Base-by-base conservation (phyloP, 192 early-diverging fungal species). In the Coemansia sp. region DNA sequence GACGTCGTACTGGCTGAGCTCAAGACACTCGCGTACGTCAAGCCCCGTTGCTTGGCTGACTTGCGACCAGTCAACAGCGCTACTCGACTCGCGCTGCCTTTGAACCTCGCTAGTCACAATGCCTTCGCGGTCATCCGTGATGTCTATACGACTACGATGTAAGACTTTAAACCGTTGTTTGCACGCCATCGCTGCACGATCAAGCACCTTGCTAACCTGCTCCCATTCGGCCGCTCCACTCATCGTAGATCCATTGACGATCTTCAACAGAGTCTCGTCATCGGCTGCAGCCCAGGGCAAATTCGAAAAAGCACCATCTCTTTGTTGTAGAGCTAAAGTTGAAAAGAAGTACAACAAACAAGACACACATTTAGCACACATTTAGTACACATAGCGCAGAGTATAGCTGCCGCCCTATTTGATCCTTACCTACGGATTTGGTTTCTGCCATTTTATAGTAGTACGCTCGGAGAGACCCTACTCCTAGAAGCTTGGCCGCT, bases 21-120 rank as follows among this genome's bases (percentile, higher is more conserved):
- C 71, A 23, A 73, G 17, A 14, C 71, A 73, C 25, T 55, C 36
- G 36, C 8, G 59, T 31, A 39, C 34, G n/a, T 32, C 37, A 1
- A 66, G 36, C 0, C 44, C 45, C 11, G 58, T 38, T 5, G 58
- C 42, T 37, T 39, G 14, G 37, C 45, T 39, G 12, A 67, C 31
- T 11, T 32, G 12, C 1, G 37, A 21, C 71, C 71, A 73, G 23
- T 73, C 71, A 21, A 67, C 60, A 5, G 9, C 14, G 25, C n/a
- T 7, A 23, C 12, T 17, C 0, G 37, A 23, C 19, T 59, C 67
- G n/a, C 10, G 12, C 19, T 68, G 67, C 23, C 19, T 21, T 21
- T 36, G 14, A 17, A 44, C 67, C 29, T 59, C 66, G 19, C 4
- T 21, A 10, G 46, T 48, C 17, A 15, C 46, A 15, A 9, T 4